Percentiles rank a stretch among this genome's conserved stretches.
Evolutionary conservation across 768 basidiomycete genomes (phyloP).

Genomic region (Leucogyrophana mollusca): DNA sequence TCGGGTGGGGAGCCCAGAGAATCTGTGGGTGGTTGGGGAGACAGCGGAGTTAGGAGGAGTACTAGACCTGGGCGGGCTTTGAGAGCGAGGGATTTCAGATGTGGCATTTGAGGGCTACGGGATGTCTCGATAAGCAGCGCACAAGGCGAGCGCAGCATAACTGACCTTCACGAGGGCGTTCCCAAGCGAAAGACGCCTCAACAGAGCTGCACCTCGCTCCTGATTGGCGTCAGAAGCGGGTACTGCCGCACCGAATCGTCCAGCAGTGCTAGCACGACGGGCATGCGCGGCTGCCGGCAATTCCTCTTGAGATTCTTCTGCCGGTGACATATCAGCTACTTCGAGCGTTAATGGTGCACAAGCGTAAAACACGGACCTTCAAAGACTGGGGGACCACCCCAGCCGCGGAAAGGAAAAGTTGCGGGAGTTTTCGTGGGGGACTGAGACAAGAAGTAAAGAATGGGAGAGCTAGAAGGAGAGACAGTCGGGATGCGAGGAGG

Average conservation of each 20-base stretch:
- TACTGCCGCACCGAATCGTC: constrained; percentile 51
- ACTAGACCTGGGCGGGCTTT: constrained; percentile 32
- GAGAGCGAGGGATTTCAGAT: constrained; percentile 20
- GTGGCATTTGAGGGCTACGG: no score
- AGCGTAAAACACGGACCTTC: constrained; percentile 53
- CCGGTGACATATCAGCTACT: constrained; percentile 1
- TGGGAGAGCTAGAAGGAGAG: constrained; percentile 66
- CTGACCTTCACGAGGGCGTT: constrained; percentile 57
- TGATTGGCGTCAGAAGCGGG: constrained; percentile 44
- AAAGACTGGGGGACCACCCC: constrained; percentile 51
- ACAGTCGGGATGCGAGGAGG: constrained; percentile 44
- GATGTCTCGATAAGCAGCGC: no score
- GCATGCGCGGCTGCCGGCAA: constrained; percentile 44
- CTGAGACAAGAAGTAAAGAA: constrained; percentile 65
- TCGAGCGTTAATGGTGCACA: not conserved
- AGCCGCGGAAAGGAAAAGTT: constrained; percentile 61
- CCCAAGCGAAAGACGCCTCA: constrained; percentile 75
- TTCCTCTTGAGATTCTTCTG: constrained; percentile 43
- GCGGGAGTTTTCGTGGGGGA: constrained; percentile 50
- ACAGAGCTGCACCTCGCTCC: constrained; percentile 68
- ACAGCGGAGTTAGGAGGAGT: constrained; percentile 55
- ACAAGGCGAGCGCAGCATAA: constrained; percentile 4
- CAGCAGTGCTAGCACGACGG: constrained; percentile 61
- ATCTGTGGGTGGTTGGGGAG: constrained; percentile 20
- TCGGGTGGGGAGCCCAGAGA: constrained; percentile 19